Base-by-base conservation (phyloP, 805 yeast species). In the Zygotorulaspora florentina region DNA sequence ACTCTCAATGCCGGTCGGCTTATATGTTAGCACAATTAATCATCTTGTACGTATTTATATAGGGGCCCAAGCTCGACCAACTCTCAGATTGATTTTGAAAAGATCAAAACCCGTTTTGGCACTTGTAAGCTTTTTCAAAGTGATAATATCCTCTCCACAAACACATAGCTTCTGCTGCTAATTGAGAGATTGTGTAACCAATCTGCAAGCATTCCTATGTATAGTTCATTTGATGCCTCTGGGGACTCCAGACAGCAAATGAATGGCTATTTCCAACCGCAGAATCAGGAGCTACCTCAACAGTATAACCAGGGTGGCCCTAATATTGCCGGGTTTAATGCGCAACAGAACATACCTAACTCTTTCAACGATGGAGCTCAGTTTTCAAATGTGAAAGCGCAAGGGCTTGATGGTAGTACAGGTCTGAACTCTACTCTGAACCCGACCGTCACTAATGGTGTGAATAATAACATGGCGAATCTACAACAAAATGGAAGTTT, bases 261-360 rank as follows among this genome's bases (percentile, higher is more conserved):
- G 40, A 39, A 43, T 40, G 43, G 44, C 34, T 50, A 44, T 30
- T 50, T 43, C 30, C 49, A 39, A 35, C 48, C 41, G 45, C 31
- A 36, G 50, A 43, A 38, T 43, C 40, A 26, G 42, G 38, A 34
- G 45, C 42, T 37, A 46, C 43, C 39, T 18, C 51, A 40, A 15
- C 42, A 50, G 31, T 42, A 47, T 17, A 40, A 43, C 18, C 45
- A 53, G 38, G 9, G 42, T 36, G 40, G 47, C 31, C 30, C 43
- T 48, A 26, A 51, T 47, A 39, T 34, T 18, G 31, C 52, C n/a
- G 58, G 51, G 5, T 55, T 47, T 42, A 45, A 42, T 38, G 42
- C 44, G 39, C 52, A 55, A 38, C 54, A 50, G 30, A 52, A 46
- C 26, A 40, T 25, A 15, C 45, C 46, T 17, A 42, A 34, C 23